These are phyloP conservation scores for Fistulifera solaris DNA, from an alignment of 108 stramenopile species.

Conservation along the genomic window DNA sequence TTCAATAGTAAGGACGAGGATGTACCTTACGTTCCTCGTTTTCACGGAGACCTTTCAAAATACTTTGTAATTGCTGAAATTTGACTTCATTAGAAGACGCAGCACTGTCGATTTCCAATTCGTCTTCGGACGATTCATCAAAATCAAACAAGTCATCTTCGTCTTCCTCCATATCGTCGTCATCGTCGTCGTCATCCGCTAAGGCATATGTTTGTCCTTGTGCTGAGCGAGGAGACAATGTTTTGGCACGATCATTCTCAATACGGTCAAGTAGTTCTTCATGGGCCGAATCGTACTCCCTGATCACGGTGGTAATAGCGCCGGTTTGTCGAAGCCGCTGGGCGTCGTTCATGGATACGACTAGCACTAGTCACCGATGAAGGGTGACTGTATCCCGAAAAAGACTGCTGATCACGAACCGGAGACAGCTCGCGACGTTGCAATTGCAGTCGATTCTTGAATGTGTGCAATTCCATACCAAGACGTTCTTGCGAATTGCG, in stretches of 20 bases:
- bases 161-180: background rate
- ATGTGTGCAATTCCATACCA: conserved; percentile 24
- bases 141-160: conserved; percentile 1
- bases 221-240: conserved; percentile 3
- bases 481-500: conserved; percentile 25
- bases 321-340: background rate
- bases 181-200: background rate
- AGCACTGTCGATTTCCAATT: background rate
- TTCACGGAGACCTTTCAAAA: conserved; percentile 8
- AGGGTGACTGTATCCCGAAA: background rate
- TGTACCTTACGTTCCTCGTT: conserved; percentile 2
- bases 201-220: background rate
- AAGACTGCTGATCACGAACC: background rate
- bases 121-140: background rate
- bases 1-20: background rate
- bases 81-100: conserved; percentile 3
- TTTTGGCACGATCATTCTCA: background rate
- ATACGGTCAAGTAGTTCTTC: background rate
- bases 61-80: conserved; percentile 7
- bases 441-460: conserved; percentile 24
- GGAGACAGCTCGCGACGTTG: conserved; percentile 12
- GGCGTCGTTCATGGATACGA: background rate
- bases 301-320: background rate
- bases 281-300: background rate
- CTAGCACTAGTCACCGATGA: background rate